A percentile compares a stretch with the other conserved stretches of the same genome.
Conservation (phyloP, 2,329 filamentous ascomycete species). For the Penicillium sp. region DNA sequence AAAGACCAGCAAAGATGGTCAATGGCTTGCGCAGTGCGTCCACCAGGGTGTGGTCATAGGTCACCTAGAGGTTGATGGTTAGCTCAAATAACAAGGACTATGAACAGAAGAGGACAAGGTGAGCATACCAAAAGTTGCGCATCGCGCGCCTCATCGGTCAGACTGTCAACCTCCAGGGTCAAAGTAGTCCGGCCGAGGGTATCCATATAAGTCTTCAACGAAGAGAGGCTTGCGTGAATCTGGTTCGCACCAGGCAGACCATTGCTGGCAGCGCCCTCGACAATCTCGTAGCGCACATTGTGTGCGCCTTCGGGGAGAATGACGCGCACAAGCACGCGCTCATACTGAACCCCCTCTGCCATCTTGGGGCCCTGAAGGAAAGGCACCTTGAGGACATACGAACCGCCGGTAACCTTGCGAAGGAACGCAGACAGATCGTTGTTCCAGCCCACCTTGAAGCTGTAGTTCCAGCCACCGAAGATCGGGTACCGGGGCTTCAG, state of each 20-base stretch:
- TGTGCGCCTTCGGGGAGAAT: constrained; percentile 89
- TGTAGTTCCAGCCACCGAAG: constrained; percentile 98
- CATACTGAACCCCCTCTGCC: constrained; percentile 82
- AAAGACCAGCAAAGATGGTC: constrained; percentile 71
- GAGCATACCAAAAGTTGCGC: constrained; percentile 68
- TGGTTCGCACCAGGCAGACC: constrained; percentile 63
- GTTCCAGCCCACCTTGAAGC: constrained; percentile 96
- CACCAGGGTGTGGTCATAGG: constrained; percentile 78
- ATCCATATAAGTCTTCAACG: constrained; percentile 91
- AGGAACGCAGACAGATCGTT: constrained; percentile 77
- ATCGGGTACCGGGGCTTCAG: constrained; percentile 94
- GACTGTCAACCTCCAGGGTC: constrained; percentile 76
- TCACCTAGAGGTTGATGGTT: constrained; percentile 50
- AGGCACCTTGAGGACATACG: constrained; percentile 85
- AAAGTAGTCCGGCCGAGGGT: constrained; percentile 84
- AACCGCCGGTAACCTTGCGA: constrained; percentile 62
- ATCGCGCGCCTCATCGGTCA: constrained; percentile 87
- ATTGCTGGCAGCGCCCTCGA: constrained; percentile 67
- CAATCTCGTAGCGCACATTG: constrained; percentile 63
- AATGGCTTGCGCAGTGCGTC: constrained; percentile 83
- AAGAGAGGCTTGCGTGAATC: constrained; percentile 58
- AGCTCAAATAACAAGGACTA: background rate
- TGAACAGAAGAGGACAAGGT: background rate
- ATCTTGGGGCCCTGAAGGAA: constrained; percentile 92
- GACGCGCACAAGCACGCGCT: constrained; percentile 74